Evolutionary conservation across 2,329 filamentous ascomycete species (phyloP).

Genomic region (Coniochaeta sp.): DNA sequence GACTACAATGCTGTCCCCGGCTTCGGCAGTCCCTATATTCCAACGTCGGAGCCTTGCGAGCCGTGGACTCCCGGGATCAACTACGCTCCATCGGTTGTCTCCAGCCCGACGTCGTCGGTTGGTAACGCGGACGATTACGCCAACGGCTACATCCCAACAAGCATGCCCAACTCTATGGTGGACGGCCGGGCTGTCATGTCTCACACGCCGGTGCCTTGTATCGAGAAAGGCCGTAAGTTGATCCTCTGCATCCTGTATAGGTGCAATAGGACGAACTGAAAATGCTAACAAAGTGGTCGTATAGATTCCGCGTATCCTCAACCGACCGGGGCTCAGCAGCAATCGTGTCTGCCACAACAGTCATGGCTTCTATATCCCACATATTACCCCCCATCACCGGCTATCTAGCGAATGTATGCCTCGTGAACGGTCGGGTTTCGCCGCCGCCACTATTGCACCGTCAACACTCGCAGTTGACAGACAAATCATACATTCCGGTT

Average conservation of each 20-base stretch:
- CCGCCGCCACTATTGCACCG: not conserved
- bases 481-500: not conserved
- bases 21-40: constrained; percentile 31
- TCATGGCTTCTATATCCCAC: constrained; percentile 9
- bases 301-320: constrained; percentile 4
- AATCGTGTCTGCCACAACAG: constrained; percentile 9
- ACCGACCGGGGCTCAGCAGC: constrained; percentile 5
- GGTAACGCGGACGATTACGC: constrained; percentile 38
- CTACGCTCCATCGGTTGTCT: constrained; percentile 39
- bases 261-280: not conserved
- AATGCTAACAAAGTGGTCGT: not conserved
- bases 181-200: constrained; percentile 2
- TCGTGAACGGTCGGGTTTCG: not conserved
- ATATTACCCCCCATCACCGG: constrained; percentile 9
- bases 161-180: constrained; percentile 35
- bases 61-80: constrained; percentile 37
- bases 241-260: not conserved
- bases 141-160: constrained; percentile 39
- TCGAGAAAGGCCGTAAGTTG: constrained; percentile 10
- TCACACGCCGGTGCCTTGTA: constrained; percentile 5
- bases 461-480: not conserved
- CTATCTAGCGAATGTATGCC: not conserved
- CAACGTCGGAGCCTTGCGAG: constrained; percentile 34
- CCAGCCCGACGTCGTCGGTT: constrained; percentile 43
- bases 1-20: constrained; percentile 36